A percentile compares a stretch with the other conserved stretches of the same genome.
Evolutionary conservation across 1,284 basidiomycete species (phyloP).

Genomic region (Naganishia cerealis): DNA sequence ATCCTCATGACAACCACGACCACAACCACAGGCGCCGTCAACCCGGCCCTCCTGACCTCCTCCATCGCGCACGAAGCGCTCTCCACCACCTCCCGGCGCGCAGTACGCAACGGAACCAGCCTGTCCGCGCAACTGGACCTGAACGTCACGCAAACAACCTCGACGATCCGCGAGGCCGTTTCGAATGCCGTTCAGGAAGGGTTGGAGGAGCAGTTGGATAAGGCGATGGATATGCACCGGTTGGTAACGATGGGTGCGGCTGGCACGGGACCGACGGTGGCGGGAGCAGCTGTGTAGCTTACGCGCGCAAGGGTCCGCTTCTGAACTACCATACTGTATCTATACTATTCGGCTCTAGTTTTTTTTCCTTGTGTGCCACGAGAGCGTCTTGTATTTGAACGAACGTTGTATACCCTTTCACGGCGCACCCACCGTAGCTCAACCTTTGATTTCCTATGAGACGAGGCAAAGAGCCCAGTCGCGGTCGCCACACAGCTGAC

Average conservation of each 20-base stretch:
- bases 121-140: conserved; percentile 19
- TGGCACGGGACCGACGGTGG: background rate
- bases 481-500: too few species aligned
- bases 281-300: background rate
- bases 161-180: conserved; percentile 19
- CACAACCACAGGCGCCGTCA: background rate
- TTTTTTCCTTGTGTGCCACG: too few species aligned
- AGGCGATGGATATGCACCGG: conserved; percentile 25
- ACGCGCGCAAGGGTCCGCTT: too few species aligned
- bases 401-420: conserved; percentile 5
- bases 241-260: background rate
- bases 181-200: conserved; percentile 27
- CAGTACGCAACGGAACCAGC: background rate
- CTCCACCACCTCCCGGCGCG: background rate
- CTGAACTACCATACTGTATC: conserved; percentile 8
- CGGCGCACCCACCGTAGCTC: background rate
- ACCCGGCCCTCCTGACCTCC: conserved; percentile 8
- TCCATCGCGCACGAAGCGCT: conserved; percentile 23
- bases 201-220: conserved; percentile 23
- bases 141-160: conserved; percentile 9
- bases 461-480: too few species aligned
- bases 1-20: background rate
- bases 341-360: background rate
- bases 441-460: too few species aligned
- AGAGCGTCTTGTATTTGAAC: background rate